These are phyloP conservation scores for Pyracantha coccinea DNA, from an alignment of 331 rosid genomes.

Conservation along the genomic window DNA sequence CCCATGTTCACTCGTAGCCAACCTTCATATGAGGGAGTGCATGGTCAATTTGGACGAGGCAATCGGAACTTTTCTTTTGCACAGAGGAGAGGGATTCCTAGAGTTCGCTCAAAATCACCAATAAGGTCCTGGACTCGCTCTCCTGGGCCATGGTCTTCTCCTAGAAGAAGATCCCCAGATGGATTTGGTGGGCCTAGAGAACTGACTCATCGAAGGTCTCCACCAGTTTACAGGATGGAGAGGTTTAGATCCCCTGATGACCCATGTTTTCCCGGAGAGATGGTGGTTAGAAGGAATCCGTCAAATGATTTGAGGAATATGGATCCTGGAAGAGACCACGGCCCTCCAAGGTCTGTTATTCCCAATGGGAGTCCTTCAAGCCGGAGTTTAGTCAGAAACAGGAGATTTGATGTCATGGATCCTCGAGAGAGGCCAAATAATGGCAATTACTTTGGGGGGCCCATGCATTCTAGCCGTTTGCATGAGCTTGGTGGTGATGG, in stretches of 20 bases:
- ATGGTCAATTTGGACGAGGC: conserved; percentile 57
- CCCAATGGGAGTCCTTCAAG: conserved; percentile 59
- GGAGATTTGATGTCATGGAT: conserved; percentile 67
- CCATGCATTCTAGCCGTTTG: conserved; percentile 54
- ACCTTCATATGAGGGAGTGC: conserved; percentile 43
- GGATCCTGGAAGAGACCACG: conserved; percentile 60
- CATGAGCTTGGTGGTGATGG: conserved; percentile 50
- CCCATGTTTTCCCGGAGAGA: conserved; percentile 50
- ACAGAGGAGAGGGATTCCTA: conserved; percentile 52
- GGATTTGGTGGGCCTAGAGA: conserved; percentile 75
- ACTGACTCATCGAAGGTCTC: conserved; percentile 53
- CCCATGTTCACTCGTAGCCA: conserved; percentile 46
- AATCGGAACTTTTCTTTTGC: conserved; percentile 53
- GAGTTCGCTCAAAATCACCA: conserved; percentile 64
- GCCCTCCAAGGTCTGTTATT: conserved; percentile 57
- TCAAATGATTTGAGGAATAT: conserved; percentile 65
- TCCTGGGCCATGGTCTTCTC: conserved; percentile 76
- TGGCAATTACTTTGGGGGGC: conserved; percentile 56
- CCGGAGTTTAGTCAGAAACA: conserved; percentile 45
- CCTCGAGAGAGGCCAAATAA: conserved; percentile 50
- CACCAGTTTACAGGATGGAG: conserved; percentile 53
- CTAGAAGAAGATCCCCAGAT: conserved; percentile 76
- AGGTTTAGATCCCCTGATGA: conserved; percentile 86
- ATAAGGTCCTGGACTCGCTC: conserved; percentile 73
- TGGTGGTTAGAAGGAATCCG: conserved; percentile 57